Conservation (phyloP, 495 filamentous ascomycete species). For the Penicillium steckii region DNA sequence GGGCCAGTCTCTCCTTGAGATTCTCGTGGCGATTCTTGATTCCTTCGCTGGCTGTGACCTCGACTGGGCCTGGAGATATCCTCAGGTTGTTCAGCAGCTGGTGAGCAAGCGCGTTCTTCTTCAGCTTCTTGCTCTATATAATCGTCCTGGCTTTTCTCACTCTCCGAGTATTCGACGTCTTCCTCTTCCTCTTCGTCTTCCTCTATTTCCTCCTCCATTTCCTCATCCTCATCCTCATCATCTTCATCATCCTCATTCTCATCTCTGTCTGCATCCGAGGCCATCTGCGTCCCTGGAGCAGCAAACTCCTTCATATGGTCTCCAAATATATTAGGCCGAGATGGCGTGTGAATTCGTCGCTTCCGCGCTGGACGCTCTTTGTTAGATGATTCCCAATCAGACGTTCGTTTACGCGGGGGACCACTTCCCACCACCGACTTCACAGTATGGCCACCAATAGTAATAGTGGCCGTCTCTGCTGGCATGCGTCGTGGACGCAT, state of each 20-base stretch:
- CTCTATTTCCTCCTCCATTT: conserved; percentile 32
- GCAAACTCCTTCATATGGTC: conserved; percentile 70
- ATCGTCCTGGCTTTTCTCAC: conserved; percentile 20
- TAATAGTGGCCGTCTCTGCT: conserved; percentile 82
- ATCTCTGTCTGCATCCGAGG: background rate
- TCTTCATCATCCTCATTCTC: conserved; percentile 26
- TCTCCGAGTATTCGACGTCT: conserved; percentile 24
- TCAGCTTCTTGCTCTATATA: conserved; percentile 21
- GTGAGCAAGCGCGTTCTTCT: background rate
- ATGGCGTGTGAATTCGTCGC: conserved; percentile 42
- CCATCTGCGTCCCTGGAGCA: conserved; percentile 59
- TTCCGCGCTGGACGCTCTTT: conserved; percentile 23
- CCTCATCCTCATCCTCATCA: conserved; percentile 23
- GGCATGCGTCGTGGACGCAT: conserved; percentile 64
- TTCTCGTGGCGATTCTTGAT: background rate
- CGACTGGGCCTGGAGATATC: too few relatives aligned
- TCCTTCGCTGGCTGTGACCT: too few relatives aligned
- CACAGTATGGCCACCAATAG: conserved; percentile 77
- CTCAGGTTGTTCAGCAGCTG: conserved; percentile 6
- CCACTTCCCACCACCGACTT: conserved; percentile 58
- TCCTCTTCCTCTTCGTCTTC: conserved; percentile 33
- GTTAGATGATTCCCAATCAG: conserved; percentile 14
- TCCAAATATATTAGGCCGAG: conserved; percentile 55
- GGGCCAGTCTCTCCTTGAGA: conserved; percentile 12
- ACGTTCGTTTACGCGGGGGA: conserved; percentile 37